Conservation (phyloP, 2,329 filamentous ascomycete species). For the Emericellopsis cladophorae region DNA sequence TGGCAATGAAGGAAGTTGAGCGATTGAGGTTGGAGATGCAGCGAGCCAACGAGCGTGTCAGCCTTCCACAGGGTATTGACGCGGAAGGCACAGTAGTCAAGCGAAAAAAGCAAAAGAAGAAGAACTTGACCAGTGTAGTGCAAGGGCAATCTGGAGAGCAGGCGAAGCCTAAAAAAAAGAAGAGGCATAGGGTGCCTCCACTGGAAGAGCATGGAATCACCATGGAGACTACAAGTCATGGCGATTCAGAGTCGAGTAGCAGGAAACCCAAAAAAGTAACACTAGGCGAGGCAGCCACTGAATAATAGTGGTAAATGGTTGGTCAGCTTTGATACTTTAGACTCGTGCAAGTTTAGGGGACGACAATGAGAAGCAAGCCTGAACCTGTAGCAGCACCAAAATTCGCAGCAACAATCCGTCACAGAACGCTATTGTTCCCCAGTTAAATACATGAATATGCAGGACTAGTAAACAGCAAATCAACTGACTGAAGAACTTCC, state of each 20-base stretch:
- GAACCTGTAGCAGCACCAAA: conserved; percentile 7
- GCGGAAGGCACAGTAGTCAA: conserved; percentile 52
- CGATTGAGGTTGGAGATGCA: conserved; percentile 81
- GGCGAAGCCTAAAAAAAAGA: conserved; percentile 39
- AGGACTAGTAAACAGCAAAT: conserved; percentile 21
- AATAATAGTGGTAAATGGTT: too few relatives aligned
- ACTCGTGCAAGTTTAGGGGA: too few relatives aligned
- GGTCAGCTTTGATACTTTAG: too few relatives aligned
- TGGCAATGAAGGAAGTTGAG: conserved; percentile 82
- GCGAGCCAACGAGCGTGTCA: conserved; percentile 61
- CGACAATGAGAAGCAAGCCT: background rate
- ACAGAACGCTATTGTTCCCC: too few relatives aligned
- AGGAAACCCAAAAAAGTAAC: too few relatives aligned
- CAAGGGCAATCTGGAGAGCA: conserved; percentile 12
- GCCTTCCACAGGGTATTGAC: conserved; percentile 55
- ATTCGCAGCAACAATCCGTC: too few relatives aligned
- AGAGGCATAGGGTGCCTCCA: conserved; percentile 14
- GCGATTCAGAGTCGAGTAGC: too few relatives aligned
- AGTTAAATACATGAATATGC: too few relatives aligned
- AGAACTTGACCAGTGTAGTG: conserved; percentile 9
- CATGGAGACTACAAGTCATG: conserved; percentile 1
- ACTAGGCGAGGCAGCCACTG: too few relatives aligned
- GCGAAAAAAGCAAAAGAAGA: conserved; percentile 56
- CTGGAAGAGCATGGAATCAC: conserved; percentile 1
- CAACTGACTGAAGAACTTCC: too few relatives aligned